phyloP scores from a whole-genome alignment of 1,284 basidiomycete genomes.

The Ustilago shanxiensis region DNA sequence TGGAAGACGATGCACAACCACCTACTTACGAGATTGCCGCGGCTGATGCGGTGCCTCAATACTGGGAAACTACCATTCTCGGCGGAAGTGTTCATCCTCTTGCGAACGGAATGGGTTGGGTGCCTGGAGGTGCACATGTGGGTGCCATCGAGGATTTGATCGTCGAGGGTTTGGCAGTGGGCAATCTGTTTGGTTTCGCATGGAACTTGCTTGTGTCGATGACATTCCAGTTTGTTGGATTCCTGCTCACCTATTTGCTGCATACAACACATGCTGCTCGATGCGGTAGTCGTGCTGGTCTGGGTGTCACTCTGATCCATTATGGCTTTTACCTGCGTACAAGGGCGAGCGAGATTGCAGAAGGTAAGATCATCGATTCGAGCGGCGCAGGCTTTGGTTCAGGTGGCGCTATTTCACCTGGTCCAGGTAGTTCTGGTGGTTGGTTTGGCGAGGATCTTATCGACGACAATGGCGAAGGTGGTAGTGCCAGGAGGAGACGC shows the following conservation, averaged over 20 bases:
- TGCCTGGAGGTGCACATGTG: slow-evolving; percentile 65
- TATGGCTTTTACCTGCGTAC: slow-evolving; percentile 86
- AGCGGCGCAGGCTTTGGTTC: slow-evolving; percentile 17
- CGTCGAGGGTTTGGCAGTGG: slow-evolving; percentile 75
- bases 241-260: slow-evolving; percentile 68
- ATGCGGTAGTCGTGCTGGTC: slow-evolving; percentile 90
- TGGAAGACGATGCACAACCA: slow-evolving; percentile 73
- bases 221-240: slow-evolving; percentile 91
- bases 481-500: slow-evolving; percentile 13
- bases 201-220: slow-evolving; percentile 87
- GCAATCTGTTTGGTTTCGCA: slow-evolving; percentile 79
- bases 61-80: slow-evolving; percentile 96
- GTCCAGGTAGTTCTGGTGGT: slow-evolving; percentile 62
- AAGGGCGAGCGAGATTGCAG: slow-evolving; percentile 68
- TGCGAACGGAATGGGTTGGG: slow-evolving; percentile 70
- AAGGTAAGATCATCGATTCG: slow-evolving; percentile 59
- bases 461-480: background rate
- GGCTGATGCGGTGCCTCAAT: slow-evolving; percentile 90
- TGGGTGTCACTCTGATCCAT: slow-evolving; percentile 89
- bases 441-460: slow-evolving; percentile 53
- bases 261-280: slow-evolving; percentile 89
- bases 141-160: slow-evolving; percentile 73
- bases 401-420: slow-evolving; percentile 24
- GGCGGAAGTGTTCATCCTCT: slow-evolving; percentile 71
- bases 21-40: slow-evolving; percentile 90